Conservation (phyloP, 2,329 filamentous ascomycete genomes). For the Ophiostoma tasmaniense region DNA sequence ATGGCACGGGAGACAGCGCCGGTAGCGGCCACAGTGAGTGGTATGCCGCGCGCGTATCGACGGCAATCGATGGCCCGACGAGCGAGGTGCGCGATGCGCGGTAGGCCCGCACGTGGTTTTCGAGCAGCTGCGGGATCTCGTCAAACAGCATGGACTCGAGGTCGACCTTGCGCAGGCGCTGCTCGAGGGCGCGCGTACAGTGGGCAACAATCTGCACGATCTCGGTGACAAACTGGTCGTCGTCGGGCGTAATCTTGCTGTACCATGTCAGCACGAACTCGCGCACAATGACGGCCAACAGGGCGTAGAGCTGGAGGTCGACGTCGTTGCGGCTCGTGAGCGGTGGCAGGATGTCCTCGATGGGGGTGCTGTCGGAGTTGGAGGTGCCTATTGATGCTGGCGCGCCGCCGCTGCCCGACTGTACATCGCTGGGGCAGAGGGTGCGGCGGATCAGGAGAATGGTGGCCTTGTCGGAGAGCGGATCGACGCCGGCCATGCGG, state of each 20-base stretch:
- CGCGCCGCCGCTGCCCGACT: conserved; percentile 6
- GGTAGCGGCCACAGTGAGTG: conserved; percentile 77
- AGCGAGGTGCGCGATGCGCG: conserved; percentile 55
- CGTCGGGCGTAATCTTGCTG: conserved; percentile 80
- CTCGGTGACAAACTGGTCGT: conserved; percentile 78
- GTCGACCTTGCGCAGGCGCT: conserved; percentile 74
- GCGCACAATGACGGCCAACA: conserved; percentile 80
- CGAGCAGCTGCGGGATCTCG: conserved; percentile 74
- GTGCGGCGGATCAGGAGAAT: conserved; percentile 71
- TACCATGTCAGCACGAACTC: conserved; percentile 95
- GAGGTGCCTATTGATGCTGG: neutral
- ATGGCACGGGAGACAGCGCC: conserved; percentile 67
- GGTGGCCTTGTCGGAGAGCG: conserved; percentile 70
- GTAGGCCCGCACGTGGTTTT: conserved; percentile 74
- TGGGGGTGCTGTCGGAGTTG: conserved; percentile 40
- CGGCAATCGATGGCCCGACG: conserved; percentile 49
- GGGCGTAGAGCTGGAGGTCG: conserved; percentile 84
- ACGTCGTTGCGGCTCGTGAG: conserved; percentile 91
- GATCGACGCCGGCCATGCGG: conserved; percentile 34
- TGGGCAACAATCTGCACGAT: conserved; percentile 87
- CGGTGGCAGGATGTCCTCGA: conserved; percentile 78
- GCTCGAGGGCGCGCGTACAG: conserved; percentile 78
- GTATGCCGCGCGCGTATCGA: conserved; percentile 62
- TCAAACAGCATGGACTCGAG: conserved; percentile 75
- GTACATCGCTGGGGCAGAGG: conserved; percentile 66